Percentiles rank a stretch among this genome's conserved stretches.
Evolutionary conservation across 768 basidiomycete species (phyloP).

Genomic region (Rhizopogon rudus): DNA sequence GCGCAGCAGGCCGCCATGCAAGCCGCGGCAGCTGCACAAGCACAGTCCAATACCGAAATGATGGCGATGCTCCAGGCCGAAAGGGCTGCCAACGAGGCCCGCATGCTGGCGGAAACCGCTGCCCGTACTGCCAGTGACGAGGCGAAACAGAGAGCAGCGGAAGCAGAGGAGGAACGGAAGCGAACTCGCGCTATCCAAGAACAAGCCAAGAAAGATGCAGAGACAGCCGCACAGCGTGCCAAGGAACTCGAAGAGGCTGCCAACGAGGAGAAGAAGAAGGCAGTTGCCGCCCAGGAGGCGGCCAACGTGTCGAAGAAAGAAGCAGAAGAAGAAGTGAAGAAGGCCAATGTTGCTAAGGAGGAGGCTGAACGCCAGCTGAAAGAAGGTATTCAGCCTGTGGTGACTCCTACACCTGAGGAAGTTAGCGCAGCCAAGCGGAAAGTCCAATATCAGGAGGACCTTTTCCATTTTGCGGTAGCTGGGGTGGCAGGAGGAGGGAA

Average conservation of each 20-base stretch:
- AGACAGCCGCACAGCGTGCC: conserved; percentile 6
- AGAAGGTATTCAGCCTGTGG: conserved; percentile 22
- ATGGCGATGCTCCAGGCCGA: not conserved
- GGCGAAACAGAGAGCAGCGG: not conserved
- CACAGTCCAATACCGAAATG: not conserved
- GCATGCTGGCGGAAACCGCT: conserved; percentile 1
- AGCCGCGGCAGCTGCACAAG: not conserved
- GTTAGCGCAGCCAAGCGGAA: conserved; percentile 9
- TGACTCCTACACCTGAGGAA: conserved; percentile 17
- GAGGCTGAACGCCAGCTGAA: conserved; percentile 16
- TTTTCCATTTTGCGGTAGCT: conserved; percentile 28
- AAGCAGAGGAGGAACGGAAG: conserved; percentile 8
- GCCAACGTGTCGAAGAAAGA: conserved; percentile 6
- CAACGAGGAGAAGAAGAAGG: conserved; percentile 15
- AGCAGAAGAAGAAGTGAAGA: conserved; percentile 11
- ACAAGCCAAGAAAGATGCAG: conserved; percentile 1
- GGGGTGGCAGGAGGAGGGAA: conserved; percentile 31
- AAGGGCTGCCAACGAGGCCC: conserved; percentile 2
- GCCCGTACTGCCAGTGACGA: conserved; percentile 4
- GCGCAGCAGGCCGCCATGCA: not conserved
- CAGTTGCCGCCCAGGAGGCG: conserved; percentile 10
- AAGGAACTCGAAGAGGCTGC: conserved; percentile 7
- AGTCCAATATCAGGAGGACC: conserved; percentile 18
- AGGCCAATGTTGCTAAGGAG: conserved; percentile 3
- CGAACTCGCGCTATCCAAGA: conserved; percentile 2